Percentiles rank a stretch among this genome's conserved stretches.
Evolutionary conservation across 2,329 filamentous ascomycete genomes (phyloP).

Genomic region (Dactylellina parvicollis): DNA sequence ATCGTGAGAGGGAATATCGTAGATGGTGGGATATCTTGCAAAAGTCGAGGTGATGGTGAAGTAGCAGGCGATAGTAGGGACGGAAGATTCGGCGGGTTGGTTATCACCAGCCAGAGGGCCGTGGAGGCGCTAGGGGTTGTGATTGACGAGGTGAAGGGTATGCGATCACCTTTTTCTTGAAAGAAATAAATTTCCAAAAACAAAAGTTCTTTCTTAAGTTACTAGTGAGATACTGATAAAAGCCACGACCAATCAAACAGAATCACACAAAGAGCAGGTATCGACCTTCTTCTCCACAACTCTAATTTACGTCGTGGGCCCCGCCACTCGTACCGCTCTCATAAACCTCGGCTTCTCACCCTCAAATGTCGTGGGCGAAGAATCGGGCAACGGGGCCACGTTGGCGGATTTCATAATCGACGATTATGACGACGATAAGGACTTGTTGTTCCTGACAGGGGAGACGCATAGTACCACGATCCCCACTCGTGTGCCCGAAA

Average conservation of each 20-base stretch:
- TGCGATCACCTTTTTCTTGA: constrained; percentile 59
- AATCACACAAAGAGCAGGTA: constrained; percentile 48
- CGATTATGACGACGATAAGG: constrained; percentile 70
- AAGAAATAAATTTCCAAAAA: constrained; percentile 36
- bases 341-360: constrained; percentile 64
- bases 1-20: constrained; percentile 61
- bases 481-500: constrained; percentile 63
- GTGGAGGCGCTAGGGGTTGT: constrained; percentile 79
- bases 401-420: constrained; percentile 80
- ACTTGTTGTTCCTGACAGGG: constrained; percentile 86
- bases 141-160: constrained; percentile 67
- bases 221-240: constrained; percentile 48
- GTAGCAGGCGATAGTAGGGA: constrained; percentile 50
- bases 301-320: constrained; percentile 81
- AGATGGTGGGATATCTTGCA: constrained; percentile 60
- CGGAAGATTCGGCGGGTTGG: constrained; percentile 73
- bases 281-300: constrained; percentile 68
- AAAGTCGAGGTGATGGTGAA: constrained; percentile 50
- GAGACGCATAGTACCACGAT: constrained; percentile 91
- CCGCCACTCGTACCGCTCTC: constrained; percentile 81
- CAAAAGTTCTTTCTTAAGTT: constrained; percentile 37
- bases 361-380: constrained; percentile 76
- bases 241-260: no score
- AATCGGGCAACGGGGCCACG: constrained; percentile 84
- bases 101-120: constrained; percentile 85